Evolutionary conservation across 306 rosid species (phyloP).

Genomic region (Abrus pulchellus): DNA sequence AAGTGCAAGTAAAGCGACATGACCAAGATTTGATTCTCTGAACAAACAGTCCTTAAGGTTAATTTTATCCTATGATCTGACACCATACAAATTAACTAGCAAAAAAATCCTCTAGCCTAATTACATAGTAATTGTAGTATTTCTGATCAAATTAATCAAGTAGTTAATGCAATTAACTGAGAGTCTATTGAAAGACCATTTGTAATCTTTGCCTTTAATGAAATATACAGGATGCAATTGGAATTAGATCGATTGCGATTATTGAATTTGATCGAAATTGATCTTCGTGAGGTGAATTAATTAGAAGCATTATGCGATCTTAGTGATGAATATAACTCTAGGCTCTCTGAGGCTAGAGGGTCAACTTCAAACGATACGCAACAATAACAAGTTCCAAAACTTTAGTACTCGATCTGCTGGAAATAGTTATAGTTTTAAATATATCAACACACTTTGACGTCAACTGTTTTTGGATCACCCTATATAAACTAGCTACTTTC

Average conservation of each 20-base stretch:
- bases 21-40: not conserved
- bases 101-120: not conserved
- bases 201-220: not conserved
- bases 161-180: slow-evolving; percentile 1
- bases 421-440: slow-evolving; percentile 28
- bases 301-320: not conserved
- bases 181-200: not conserved
- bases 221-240: not conserved
- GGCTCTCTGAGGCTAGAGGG: not conserved
- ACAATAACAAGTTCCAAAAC: slow-evolving; percentile 30
- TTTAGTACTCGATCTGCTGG: not conserved
- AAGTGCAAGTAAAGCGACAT: slow-evolving; percentile 24
- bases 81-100: not conserved
- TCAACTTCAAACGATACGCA: not conserved
- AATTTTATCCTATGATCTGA: not conserved
- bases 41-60: not conserved
- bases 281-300: not conserved
- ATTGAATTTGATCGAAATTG: not conserved
- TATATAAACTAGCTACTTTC: slow-evolving; percentile 43
- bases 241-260: not conserved
- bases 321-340: not conserved
- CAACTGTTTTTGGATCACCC: slow-evolving; percentile 32
- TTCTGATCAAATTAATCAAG: slow-evolving; percentile 15
- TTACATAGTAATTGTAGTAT: not conserved
- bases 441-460: slow-evolving; percentile 17